These are phyloP conservation scores for Sugiyamaella marilandica DNA, from an alignment of 805 yeast genomes.

Conservation along the genomic window DNA sequence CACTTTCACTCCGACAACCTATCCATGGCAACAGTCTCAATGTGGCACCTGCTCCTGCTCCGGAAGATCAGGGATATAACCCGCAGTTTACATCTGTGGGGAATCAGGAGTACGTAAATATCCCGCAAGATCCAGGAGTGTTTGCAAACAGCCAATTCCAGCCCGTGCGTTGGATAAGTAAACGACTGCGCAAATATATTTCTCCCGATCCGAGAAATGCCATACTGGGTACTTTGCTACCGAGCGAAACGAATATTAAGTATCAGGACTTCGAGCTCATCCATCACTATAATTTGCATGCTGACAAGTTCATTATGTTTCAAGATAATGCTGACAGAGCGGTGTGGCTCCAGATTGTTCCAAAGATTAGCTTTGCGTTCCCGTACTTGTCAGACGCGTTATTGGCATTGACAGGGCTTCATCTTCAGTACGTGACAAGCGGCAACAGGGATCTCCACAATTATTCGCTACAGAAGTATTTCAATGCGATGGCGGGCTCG, in stretches of 20 bases:
- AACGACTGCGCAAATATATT: background rate
- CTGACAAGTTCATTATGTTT: conserved; percentile 14
- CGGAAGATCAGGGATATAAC: too few relatives aligned
- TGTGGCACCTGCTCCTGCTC: too few relatives aligned
- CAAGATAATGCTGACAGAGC: conserved; percentile 7
- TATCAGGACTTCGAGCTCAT: conserved; percentile 17
- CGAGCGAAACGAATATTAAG: conserved; percentile 2
- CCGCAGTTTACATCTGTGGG: too few relatives aligned
- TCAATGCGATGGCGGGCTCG: conserved; percentile 10
- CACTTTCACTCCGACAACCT: background rate
- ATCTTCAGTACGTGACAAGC: conserved; percentile 7
- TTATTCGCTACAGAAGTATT: conserved; percentile 9
- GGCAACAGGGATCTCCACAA: conserved; percentile 11
- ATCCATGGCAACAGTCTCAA: background rate
- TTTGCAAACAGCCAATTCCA: background rate
- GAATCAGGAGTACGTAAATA: too few relatives aligned
- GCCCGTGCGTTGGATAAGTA: background rate
- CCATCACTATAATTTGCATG: conserved; percentile 14
- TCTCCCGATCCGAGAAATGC: background rate
- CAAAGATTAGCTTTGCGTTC: conserved; percentile 10
- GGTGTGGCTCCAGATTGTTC: conserved; percentile 18
- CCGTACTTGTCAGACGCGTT: conserved; percentile 14
- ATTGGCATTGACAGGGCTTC: conserved; percentile 17
- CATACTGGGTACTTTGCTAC: conserved; percentile 8
- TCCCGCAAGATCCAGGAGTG: too few relatives aligned